These are phyloP conservation scores for Teratosphaeriaceae sp. DNA, from an alignment of 2,329 filamentous ascomycete species.

Conservation along the genomic window DNA sequence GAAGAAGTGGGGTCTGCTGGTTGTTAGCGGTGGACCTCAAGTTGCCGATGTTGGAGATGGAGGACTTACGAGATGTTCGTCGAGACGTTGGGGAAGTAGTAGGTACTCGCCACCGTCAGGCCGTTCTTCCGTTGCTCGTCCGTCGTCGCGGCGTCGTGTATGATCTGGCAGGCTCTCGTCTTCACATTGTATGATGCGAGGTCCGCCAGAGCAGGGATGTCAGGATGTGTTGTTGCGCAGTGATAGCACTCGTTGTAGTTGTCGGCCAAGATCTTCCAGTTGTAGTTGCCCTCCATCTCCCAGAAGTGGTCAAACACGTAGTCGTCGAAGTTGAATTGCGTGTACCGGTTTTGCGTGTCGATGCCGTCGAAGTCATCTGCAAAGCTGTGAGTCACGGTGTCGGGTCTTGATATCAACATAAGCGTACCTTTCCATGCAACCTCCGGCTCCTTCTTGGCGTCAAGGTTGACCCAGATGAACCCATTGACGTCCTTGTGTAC, in stretches of 20 bases:
- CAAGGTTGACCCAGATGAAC: slow-evolving; percentile 55
- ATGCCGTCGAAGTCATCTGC: slow-evolving; percentile 36
- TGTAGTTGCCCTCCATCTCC: slow-evolving; percentile 51
- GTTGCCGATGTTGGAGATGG: too few relatives aligned
- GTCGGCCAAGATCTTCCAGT: slow-evolving; percentile 56
- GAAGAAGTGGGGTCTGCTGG: slow-evolving; percentile 52
- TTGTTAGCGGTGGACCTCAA: slow-evolving; percentile 7
- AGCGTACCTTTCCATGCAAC: slow-evolving; percentile 37
- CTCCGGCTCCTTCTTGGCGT: slow-evolving; percentile 40
- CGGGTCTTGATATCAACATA: too few relatives aligned
- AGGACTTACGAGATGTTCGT: slow-evolving; percentile 47
- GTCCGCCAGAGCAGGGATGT: slow-evolving; percentile 51
- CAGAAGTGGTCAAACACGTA: slow-evolving; percentile 30
- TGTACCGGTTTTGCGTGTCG: slow-evolving; percentile 40
- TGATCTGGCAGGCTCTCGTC: slow-evolving; percentile 43
- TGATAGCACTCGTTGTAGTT: slow-evolving; percentile 65
- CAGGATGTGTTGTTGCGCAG: slow-evolving; percentile 54
- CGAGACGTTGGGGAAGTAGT: slow-evolving; percentile 47
- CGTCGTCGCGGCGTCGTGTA: slow-evolving; percentile 41
- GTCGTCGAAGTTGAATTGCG: slow-evolving; percentile 9
- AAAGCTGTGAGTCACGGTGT: slow-evolving; percentile 10
- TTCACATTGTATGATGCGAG: slow-evolving; percentile 50
- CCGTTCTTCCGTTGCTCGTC: slow-evolving; percentile 44
- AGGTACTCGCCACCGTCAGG: slow-evolving; percentile 42
- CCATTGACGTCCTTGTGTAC: slow-evolving; percentile 47